phyloP scores from a whole-genome alignment of 345 rosid genomes.

The rapeseed (Brassica napus) region DNA sequence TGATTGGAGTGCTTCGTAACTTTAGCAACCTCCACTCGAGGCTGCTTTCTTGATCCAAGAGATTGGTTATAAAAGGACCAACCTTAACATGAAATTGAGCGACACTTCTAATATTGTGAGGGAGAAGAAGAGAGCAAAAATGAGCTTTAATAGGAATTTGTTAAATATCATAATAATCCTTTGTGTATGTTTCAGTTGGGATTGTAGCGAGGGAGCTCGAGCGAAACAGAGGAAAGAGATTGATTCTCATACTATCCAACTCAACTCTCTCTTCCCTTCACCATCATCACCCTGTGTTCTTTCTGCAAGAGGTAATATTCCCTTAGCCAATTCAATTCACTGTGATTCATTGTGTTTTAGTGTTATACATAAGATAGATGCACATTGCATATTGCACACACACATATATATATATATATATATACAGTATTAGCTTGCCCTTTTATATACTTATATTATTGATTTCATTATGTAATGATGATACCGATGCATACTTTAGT shows the following conservation, averaged over 20 bases:
- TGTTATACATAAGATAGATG: too few species aligned
- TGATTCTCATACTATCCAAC: constrained; percentile 40
- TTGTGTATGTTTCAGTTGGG: constrained; percentile 27
- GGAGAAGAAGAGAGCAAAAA: constrained; percentile 26
- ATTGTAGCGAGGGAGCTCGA: constrained; percentile 33
- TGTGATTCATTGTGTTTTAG: too few species aligned
- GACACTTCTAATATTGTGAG: constrained; percentile 20
- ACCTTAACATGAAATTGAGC: constrained; percentile 21
- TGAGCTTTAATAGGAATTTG: constrained; percentile 6
- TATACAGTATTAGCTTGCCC: background rate
- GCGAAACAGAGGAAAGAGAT: constrained; percentile 14
- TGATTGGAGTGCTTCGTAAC: too few species aligned
- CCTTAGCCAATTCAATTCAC: background rate
- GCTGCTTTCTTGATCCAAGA: too few species aligned
- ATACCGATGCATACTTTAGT: background rate
- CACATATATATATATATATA: too few species aligned
- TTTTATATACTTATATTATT: background rate
- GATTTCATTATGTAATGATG: background rate
- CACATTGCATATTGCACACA: too few species aligned
- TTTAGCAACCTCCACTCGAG: too few species aligned
- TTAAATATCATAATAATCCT: constrained; percentile 15
- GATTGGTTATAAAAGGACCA: constrained; percentile 30
- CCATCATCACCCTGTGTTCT: constrained; percentile 53
- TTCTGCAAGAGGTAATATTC: constrained; percentile 45
- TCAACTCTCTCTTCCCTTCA: constrained; percentile 53